Conservation (phyloP, 176 grass and related monocot genomes). For the Bolboschoenus planiculmis region DNA sequence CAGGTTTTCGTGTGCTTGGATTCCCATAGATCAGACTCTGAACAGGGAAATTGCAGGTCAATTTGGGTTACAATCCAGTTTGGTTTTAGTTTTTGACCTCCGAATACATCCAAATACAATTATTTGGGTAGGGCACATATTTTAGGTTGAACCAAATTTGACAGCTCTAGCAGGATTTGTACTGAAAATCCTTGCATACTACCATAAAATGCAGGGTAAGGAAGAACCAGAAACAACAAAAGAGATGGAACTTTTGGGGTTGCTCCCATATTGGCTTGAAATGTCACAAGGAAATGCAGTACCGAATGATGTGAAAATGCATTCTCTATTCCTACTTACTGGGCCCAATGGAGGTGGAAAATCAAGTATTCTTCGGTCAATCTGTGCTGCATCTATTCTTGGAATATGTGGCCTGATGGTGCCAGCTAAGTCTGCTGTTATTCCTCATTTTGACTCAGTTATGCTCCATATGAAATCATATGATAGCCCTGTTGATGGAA, state of each 20-base stretch:
- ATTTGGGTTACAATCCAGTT: background rate
- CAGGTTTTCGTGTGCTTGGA: background rate
- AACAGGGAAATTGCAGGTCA: background rate
- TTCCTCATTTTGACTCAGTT: slow-evolving; percentile 81
- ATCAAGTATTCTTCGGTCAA: slow-evolving; percentile 90
- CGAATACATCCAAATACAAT: background rate
- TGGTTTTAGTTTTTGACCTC: background rate
- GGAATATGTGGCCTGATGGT: slow-evolving; percentile 99
- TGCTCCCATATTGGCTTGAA: slow-evolving; percentile 90
- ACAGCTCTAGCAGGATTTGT: background rate
- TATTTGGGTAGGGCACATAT: background rate
- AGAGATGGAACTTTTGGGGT: slow-evolving; percentile 59
- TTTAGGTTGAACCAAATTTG: background rate
- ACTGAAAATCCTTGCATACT: background rate
- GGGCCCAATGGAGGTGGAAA: slow-evolving; percentile 98
- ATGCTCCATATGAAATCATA: slow-evolving; percentile 98
- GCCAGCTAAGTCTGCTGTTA: slow-evolving; percentile 62
- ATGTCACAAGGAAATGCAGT: slow-evolving; percentile 69
- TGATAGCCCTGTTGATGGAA: slow-evolving; percentile 92
- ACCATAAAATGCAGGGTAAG: slow-evolving; percentile 38
- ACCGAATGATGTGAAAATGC: slow-evolving; percentile 77
- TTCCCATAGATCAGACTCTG: background rate
- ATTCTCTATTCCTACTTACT: slow-evolving; percentile 76
- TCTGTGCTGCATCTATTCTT: slow-evolving; percentile 82
- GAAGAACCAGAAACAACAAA: slow-evolving; percentile 26